Evolutionary conservation across 257 asterid genomes (phyloP).

Genomic region (Nicotiana attenuata): DNA sequence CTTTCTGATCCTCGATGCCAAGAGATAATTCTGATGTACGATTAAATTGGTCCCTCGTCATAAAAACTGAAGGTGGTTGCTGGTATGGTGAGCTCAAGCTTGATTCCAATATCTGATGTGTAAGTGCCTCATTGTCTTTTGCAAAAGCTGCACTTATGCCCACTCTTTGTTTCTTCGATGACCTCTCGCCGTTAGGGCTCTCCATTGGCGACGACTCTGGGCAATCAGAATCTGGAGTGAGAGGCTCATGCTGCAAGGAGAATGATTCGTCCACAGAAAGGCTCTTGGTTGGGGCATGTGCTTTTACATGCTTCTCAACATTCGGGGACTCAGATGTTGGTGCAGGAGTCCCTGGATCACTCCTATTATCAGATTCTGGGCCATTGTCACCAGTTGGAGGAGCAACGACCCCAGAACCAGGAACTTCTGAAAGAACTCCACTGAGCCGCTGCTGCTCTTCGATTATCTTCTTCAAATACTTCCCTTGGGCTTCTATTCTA

Average conservation of each 20-base stretch:
- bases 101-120: conserved; percentile 54
- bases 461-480: conserved; percentile 86
- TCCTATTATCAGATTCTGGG: conserved; percentile 52
- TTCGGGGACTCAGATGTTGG: conserved; percentile 70
- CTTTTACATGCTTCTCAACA: conserved; percentile 45
- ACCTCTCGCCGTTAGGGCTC: conserved; percentile 43
- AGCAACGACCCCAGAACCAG: conserved; percentile 37
- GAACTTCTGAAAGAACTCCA: conserved; percentile 69
- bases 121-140: conserved; percentile 36
- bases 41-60: conserved; percentile 41
- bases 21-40: conserved; percentile 25
- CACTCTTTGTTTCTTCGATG: conserved; percentile 44
- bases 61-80: conserved; percentile 46
- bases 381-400: conserved; percentile 36
- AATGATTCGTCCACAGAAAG: conserved; percentile 70
- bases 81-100: conserved; percentile 44
- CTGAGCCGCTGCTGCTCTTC: conserved; percentile 90
- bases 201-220: conserved; percentile 37
- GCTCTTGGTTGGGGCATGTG: conserved; percentile 42
- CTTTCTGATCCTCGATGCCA: conserved; percentile 26
- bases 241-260: conserved; percentile 76
- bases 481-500: conserved; percentile 98
- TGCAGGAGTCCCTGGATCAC: conserved; percentile 74
- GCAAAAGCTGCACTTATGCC: conserved; percentile 32
- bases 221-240: conserved; percentile 72